Percentiles rank a stretch among this genome's conserved stretches.
Conservation (phyloP, 1,139 yeast genomes). For the Saccharomyces hybrid region DNA sequence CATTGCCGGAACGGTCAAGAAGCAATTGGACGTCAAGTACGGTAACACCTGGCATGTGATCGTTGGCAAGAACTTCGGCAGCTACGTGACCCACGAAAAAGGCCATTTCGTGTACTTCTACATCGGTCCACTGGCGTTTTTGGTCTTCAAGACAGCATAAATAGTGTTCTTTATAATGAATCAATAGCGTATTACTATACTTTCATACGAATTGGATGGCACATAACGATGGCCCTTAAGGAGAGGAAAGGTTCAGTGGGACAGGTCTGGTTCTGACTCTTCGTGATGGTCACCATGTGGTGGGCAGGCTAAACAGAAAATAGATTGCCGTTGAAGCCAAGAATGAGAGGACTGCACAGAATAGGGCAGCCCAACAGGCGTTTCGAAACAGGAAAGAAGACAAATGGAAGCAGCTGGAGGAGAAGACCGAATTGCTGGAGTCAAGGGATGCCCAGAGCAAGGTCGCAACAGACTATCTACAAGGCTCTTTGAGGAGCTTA, state of each 20-base stretch:
- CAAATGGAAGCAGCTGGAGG: slow-evolving; percentile 79
- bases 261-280: neutral
- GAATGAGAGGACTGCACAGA: slow-evolving; percentile 88
- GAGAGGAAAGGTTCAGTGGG: neutral
- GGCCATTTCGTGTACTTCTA: slow-evolving; percentile 82
- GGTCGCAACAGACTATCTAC: slow-evolving; percentile 65
- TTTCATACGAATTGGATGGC: neutral
- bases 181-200: neutral
- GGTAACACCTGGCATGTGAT: slow-evolving; percentile 94
- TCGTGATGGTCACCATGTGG: slow-evolving; percentile 1
- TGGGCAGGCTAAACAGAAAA: slow-evolving; percentile 57
- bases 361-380: slow-evolving; percentile 95
- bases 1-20: slow-evolving; percentile 73
- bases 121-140: slow-evolving; percentile 70
- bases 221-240: neutral
- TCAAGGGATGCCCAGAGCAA: slow-evolving; percentile 55
- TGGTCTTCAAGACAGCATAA: slow-evolving; percentile 61
- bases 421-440: slow-evolving; percentile 64
- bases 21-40: slow-evolving; percentile 55
- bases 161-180: slow-evolving; percentile 3
- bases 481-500: slow-evolving; percentile 67
- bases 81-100: slow-evolving; percentile 82
- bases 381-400: slow-evolving; percentile 89
- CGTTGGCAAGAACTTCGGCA: slow-evolving; percentile 89
- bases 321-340: slow-evolving; percentile 72